A percentile compares a stretch with the other conserved stretches of the same genome.
Evolutionary conservation across 441 rosid species (phyloP).

Genomic region (Arabidopsis hybrid): DNA sequence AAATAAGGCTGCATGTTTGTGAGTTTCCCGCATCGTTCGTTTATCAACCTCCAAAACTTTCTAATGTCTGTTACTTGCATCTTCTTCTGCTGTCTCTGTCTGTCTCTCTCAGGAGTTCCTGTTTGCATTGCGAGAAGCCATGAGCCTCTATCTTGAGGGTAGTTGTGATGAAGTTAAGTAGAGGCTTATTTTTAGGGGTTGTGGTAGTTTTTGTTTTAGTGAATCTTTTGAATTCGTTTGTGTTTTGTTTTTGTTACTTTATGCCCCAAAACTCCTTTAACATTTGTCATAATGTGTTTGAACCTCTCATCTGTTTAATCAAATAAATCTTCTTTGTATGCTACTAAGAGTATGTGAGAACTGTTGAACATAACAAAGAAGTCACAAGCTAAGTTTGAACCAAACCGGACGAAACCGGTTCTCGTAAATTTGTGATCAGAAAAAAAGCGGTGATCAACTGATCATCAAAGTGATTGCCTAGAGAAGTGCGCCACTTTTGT

Average conservation of each 20-base stretch:
- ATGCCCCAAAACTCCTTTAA: constrained; percentile 4
- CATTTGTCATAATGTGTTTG: constrained; percentile 3
- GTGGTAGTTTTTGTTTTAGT: constrained; percentile 20
- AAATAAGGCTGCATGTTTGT: constrained; percentile 75
- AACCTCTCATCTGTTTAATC: background rate
- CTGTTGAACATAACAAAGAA: background rate
- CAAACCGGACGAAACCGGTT: constrained; percentile 28
- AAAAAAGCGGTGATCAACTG: background rate
- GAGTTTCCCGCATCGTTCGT: constrained; percentile 25
- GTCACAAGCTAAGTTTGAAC: background rate
- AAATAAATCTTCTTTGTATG: background rate
- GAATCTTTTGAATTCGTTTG: constrained; percentile 19
- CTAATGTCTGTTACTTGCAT: constrained; percentile 23
- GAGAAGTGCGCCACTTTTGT: constrained; percentile 20
- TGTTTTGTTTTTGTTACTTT: constrained; percentile 7
- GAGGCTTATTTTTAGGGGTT: constrained; percentile 7
- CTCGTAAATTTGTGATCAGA: background rate
- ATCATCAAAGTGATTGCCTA: constrained; percentile 21
- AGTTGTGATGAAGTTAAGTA: constrained; percentile 1
- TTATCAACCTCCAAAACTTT: constrained; percentile 1
- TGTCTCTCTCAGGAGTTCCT: constrained; percentile 19
- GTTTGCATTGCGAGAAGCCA: constrained; percentile 18
- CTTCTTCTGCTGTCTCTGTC: constrained; percentile 1
- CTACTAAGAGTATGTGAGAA: background rate
- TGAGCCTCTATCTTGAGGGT: background rate